phyloP scores from a whole-genome alignment of 2,329 filamentous ascomycete genomes.

The Alternaria gansuensis region DNA sequence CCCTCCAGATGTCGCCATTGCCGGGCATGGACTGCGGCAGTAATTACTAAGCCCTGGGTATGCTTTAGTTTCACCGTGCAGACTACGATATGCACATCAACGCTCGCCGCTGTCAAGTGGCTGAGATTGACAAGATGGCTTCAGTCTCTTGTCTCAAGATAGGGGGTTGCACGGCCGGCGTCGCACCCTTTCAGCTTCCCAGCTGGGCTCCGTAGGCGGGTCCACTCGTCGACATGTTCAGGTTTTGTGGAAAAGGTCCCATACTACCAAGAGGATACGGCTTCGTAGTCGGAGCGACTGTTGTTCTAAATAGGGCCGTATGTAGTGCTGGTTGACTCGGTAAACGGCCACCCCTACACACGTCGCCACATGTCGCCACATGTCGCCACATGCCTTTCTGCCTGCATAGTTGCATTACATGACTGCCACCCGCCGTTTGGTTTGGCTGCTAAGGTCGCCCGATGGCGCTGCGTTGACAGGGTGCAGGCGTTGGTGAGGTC shows the following conservation, averaged over 20 bases:
- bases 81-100: constrained; percentile 2
- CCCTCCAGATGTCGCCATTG: constrained; percentile 14
- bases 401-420: neutral
- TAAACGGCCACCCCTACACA: neutral
- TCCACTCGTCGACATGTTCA: constrained; percentile 17
- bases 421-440: neutral
- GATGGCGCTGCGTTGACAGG: constrained; percentile 16
- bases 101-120: neutral
- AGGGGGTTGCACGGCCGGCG: constrained; percentile 22
- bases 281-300: constrained; percentile 5
- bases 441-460: constrained; percentile 7
- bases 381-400: constrained; percentile 2
- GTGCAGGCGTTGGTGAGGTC: constrained; percentile 7
- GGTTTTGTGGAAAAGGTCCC: constrained; percentile 9
- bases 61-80: neutral
- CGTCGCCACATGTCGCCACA: neutral
- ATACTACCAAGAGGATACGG: constrained; percentile 1
- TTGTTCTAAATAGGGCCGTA: constrained; percentile 1
- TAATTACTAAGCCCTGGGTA: neutral
- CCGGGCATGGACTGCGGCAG: neutral
- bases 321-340: neutral
- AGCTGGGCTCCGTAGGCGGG: constrained; percentile 2
- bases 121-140: neutral
- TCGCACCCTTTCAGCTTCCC: constrained; percentile 16
- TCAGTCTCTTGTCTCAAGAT: constrained; percentile 9